phyloP scores from a whole-genome alignment of 2,329 filamentous ascomycete genomes.

The Hymenoscyphus fraxineus region DNA sequence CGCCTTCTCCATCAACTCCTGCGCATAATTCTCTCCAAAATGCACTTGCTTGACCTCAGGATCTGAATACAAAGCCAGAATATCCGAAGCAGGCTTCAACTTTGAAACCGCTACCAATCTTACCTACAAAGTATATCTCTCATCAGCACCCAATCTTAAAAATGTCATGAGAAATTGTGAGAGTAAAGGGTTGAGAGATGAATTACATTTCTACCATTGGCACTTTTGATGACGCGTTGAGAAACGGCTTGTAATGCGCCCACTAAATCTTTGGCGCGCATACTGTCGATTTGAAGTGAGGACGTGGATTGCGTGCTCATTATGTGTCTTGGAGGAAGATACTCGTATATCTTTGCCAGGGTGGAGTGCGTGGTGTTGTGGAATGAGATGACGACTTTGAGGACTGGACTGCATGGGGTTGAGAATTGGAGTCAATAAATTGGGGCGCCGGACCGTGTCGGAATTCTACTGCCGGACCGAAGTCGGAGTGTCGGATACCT shows the following conservation, averaged over 20 bases:
- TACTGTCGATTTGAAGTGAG: conserved; percentile 58
- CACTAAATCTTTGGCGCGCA: conserved; percentile 58
- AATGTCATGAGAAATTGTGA: background rate
- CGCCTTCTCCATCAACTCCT: conserved; percentile 85
- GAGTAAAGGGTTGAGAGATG: conserved; percentile 8
- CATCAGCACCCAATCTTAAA: conserved; percentile 13
- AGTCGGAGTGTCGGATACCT: background rate
- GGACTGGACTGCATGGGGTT: background rate
- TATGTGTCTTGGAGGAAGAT: background rate
- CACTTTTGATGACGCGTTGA: conserved; percentile 52
- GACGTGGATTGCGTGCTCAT: conserved; percentile 4
- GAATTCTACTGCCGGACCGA: background rate
- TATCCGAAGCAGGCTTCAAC: conserved; percentile 87
- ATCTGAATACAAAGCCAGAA: conserved; percentile 72
- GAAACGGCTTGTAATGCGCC: conserved; percentile 60
- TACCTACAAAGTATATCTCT: conserved; percentile 57
- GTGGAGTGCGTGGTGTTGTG: conserved; percentile 1
- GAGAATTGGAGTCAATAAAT: background rate
- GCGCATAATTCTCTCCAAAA: conserved; percentile 96
- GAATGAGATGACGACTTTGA: conserved; percentile 1
- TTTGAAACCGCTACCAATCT: conserved; percentile 95
- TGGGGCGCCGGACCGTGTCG: background rate
- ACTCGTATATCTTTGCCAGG: background rate
- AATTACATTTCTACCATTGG: conserved; percentile 53
- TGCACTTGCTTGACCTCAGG: conserved; percentile 58